phyloP scores from a whole-genome alignment of 768 basidiomycete species.

The Rubroboletus pulcherrimus region DNA sequence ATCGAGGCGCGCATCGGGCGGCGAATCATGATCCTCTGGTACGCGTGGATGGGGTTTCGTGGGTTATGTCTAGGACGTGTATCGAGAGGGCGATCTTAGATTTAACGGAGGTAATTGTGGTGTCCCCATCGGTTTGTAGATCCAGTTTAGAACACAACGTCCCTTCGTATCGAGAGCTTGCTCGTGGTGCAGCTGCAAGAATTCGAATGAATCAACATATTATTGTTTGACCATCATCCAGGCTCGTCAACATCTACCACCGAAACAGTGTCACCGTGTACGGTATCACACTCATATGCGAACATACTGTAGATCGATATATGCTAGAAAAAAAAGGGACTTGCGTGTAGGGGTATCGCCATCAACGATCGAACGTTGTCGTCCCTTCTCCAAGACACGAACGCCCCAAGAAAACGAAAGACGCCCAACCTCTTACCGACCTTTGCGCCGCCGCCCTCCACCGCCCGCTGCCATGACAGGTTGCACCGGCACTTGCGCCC shows the following conservation, averaged over 20 bases:
- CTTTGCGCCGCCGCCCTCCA: constrained; percentile 8
- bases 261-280: not conserved
- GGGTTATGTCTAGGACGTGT: not conserved
- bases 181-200: not conserved
- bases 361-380: not conserved
- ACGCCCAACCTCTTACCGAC: not conserved
- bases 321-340: not conserved
- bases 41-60: not conserved
- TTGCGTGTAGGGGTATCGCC: not conserved
- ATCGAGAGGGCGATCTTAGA: not conserved
- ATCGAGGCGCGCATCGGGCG: not conserved
- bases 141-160: not conserved
- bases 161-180: not conserved
- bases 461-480: constrained; percentile 1
- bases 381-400: not conserved
- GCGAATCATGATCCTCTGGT: not conserved
- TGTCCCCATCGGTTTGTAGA: not conserved
- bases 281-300: not conserved
- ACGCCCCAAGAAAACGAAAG: not conserved
- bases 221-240: not conserved
- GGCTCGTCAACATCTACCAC: not conserved
- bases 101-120: not conserved
- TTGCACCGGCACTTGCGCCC: not conserved
- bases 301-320: constrained; percentile 1
- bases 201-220: not conserved